Base-by-base conservation (phyloP, 306 rosid species). In the Malus orientalis region DNA sequence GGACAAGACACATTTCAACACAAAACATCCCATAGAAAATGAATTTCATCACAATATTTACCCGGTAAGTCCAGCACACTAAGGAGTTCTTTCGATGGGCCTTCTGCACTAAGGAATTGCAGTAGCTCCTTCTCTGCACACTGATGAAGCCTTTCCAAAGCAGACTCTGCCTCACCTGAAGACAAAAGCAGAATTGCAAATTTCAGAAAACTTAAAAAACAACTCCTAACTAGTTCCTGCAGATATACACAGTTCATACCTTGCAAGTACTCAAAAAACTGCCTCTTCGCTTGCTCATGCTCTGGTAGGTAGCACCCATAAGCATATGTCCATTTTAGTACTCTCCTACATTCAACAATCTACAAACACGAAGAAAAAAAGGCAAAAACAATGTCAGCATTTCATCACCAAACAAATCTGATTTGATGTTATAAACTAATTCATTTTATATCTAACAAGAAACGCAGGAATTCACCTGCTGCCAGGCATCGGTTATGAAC, bases 281-380 rank as follows among this genome's bases (percentile, higher is more conserved):
- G 88, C 69, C 85, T 91, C 81, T 86, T 91, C 4, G 87, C 93
- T 47, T 81, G 84, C 73, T 91, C 93, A 59, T 69, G 87, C 51
- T 81, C 77, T 12, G 84, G 80, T 7, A 88, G 79, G 76, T 81
- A 85, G 71, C 79, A 88, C 40, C 89, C 87, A 69, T 91, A 85
- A 4, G 86, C 86, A 73, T 83, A 81, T 2, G 81, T 83, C 96
- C 93, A 91, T 75, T 86, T 84, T 38, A 91, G 69, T 8, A 86
- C 80, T 57, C 88, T 78, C 70, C 90, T 79, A 49, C 90, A 84
- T 16, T 86, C 90, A 77, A 86, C 44, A 74, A 74, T 74, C 69
- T 74, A 32, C 23, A 2, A 16, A 65, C 69, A 32, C 2, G 4
- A 23, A 33, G 8, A 27, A 27, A 27, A 27, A 27, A 27, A 27